These are phyloP conservation scores for Pleurotus cornucopiae DNA, from an alignment of 768 basidiomycete genomes.

Conservation along the genomic window DNA sequence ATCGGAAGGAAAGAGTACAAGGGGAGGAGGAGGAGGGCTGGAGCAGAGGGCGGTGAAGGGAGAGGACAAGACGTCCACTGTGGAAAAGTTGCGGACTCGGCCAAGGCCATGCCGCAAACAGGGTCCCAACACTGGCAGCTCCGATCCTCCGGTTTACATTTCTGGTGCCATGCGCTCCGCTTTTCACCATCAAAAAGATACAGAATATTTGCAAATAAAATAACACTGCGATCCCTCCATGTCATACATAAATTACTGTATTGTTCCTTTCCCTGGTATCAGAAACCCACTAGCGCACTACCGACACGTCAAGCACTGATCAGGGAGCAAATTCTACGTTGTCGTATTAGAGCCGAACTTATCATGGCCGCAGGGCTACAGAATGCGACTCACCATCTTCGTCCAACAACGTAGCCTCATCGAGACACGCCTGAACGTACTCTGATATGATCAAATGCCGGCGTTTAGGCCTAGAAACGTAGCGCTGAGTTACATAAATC, in stretches of 20 bases:
- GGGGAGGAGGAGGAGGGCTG: slow-evolving; percentile 11
- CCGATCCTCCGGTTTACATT: slow-evolving; percentile 1
- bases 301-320: not conserved
- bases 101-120: slow-evolving; percentile 8
- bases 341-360: not conserved
- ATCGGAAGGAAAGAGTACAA: slow-evolving; percentile 10
- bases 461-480: slow-evolving; percentile 61
- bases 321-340: not conserved
- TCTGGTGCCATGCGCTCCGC: slow-evolving; percentile 1
- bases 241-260: not conserved
- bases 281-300: too few species aligned
- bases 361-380: too few species aligned
- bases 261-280: too few species aligned
- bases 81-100: not conserved
- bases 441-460: slow-evolving; percentile 75
- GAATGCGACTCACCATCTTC: slow-evolving; percentile 64
- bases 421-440: slow-evolving; percentile 74
- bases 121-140: slow-evolving; percentile 8
- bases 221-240: not conserved
- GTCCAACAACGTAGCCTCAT: slow-evolving; percentile 79
- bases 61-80: slow-evolving; percentile 13
- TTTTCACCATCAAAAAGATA: slow-evolving; percentile 2
- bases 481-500: slow-evolving; percentile 10
- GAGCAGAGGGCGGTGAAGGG: slow-evolving; percentile 11
- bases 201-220: slow-evolving; percentile 1